Percentiles rank a stretch among this genome's conserved stretches.
Evolutionary conservation across 139 green algal genomes (phyloP).

Genomic region (Diplosphaera chodatii): DNA sequence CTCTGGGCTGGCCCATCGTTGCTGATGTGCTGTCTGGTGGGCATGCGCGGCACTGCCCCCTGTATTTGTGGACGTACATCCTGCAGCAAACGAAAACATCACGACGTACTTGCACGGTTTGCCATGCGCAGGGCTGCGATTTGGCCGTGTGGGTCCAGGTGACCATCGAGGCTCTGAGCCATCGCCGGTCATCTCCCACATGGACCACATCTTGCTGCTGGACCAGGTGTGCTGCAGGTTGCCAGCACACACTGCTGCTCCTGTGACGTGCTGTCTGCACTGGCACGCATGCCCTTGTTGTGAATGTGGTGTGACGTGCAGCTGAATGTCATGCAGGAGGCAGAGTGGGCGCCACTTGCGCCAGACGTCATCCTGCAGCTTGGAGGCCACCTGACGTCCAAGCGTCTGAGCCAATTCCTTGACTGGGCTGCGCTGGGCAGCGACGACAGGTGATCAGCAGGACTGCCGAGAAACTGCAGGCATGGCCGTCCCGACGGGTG

Average conservation of each 20-base stretch:
- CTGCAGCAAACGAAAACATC: no score
- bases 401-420: constrained; percentile 78
- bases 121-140: constrained; percentile 36
- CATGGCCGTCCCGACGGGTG: no score
- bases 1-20: constrained; percentile 78
- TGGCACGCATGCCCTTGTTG: no score
- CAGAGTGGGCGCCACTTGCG: constrained; percentile 42
- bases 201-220: constrained; percentile 74
- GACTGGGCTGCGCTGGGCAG: constrained; percentile 47
- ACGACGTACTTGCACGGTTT: no score
- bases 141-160: constrained; percentile 27
- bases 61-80: no score
- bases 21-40: constrained; percentile 78
- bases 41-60: no score
- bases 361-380: constrained; percentile 82
- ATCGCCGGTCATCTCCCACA: constrained; percentile 48
- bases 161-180: neutral
- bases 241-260: no score
- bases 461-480: no score
- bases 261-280: no score
- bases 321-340: constrained; percentile 1
- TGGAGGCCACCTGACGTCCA: constrained; percentile 75
- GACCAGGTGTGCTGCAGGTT: no score
- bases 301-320: no score
- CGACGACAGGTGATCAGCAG: neutral